Percentiles rank a stretch among this genome's conserved stretches.
These are phyloP conservation scores for Suillus subalutaceus DNA, from an alignment of 768 basidiomycete species.

Conservation along the genomic window DNA sequence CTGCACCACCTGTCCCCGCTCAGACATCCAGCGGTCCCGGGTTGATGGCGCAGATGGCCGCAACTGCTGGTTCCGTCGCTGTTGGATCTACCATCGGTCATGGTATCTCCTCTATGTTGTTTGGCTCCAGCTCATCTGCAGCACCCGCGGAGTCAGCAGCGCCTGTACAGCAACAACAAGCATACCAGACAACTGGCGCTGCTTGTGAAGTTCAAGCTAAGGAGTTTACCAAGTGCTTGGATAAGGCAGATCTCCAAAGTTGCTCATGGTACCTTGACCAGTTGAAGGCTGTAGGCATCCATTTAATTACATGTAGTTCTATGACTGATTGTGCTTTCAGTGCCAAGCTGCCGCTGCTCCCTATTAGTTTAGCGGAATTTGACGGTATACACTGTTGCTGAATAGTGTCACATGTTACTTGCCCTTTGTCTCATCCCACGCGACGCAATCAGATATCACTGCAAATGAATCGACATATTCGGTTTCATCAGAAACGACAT, in stretches of 20 bases:
- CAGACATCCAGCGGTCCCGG: conserved; percentile 60
- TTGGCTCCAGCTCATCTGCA: conserved; percentile 62
- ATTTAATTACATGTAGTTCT: conserved; percentile 8
- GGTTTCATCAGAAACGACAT: too few relatives aligned
- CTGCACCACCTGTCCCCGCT: conserved; percentile 42
- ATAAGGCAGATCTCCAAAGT: conserved; percentile 75
- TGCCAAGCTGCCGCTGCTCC: conserved; percentile 77
- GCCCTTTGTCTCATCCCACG: neutral
- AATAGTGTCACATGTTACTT: neutral
- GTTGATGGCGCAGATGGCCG: conserved; percentile 83
- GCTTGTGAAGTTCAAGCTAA: conserved; percentile 83
- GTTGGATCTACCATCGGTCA: conserved; percentile 88
- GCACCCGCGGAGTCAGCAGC: conserved; percentile 51
- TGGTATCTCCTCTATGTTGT: conserved; percentile 88
- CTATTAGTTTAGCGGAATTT: conserved; percentile 36
- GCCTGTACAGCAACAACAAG: conserved; percentile 48
- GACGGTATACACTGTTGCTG: neutral
- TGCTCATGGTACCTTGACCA: conserved; percentile 90
- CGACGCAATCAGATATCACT: neutral
- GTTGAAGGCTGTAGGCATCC: conserved; percentile 74
- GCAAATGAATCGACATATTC: neutral
- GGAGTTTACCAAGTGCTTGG: conserved; percentile 86
- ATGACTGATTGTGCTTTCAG: conserved; percentile 36
- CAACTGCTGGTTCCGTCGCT: conserved; percentile 89
- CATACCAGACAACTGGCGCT: conserved; percentile 45